phyloP scores from a whole-genome alignment of 1,284 basidiomycete species.

The Ceratobasidium sp. region DNA sequence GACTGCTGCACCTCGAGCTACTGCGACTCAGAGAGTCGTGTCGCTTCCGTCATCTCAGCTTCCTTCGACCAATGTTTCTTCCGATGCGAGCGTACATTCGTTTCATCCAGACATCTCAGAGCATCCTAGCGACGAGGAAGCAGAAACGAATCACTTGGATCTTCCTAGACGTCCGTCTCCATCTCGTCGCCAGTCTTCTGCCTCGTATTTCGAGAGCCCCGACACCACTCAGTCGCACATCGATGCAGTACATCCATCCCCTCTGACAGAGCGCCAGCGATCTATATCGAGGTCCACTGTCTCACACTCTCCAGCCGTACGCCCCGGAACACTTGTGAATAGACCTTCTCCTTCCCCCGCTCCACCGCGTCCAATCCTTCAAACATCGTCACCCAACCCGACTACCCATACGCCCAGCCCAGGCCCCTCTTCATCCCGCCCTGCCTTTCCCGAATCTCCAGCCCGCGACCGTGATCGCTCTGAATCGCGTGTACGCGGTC shows the following conservation, averaged over 20 bases:
- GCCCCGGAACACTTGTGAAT: not conserved
- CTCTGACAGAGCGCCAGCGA: constrained; percentile 29
- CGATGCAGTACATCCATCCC: not conserved
- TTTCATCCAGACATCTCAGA: constrained; percentile 39
- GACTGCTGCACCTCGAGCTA: not conserved
- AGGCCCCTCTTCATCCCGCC: constrained; percentile 37
- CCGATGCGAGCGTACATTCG: constrained; percentile 36
- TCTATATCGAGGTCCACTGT: constrained; percentile 34
- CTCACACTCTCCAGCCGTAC: constrained; percentile 1
- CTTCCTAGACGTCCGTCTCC: constrained; percentile 20
- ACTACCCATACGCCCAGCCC: constrained; percentile 24
- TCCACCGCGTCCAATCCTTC: constrained; percentile 31
- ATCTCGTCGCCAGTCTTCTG: constrained; percentile 25
- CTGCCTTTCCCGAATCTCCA: no score
- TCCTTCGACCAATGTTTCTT: constrained; percentile 42
- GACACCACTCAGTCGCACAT: not conserved
- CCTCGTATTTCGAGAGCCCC: constrained; percentile 7
- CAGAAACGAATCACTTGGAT: not conserved
- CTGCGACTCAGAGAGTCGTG: constrained; percentile 23
- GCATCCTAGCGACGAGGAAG: constrained; percentile 36
- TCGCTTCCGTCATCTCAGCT: constrained; percentile 29
- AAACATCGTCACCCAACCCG: constrained; percentile 16
- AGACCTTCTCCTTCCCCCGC: not conserved
- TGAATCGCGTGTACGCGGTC: constrained; percentile 33
- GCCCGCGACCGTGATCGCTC: constrained; percentile 40